Percentiles rank a stretch among this genome's conserved stretches.
phyloP scores from a whole-genome alignment of 139 green algal species.

The Asterochloris erici region DNA sequence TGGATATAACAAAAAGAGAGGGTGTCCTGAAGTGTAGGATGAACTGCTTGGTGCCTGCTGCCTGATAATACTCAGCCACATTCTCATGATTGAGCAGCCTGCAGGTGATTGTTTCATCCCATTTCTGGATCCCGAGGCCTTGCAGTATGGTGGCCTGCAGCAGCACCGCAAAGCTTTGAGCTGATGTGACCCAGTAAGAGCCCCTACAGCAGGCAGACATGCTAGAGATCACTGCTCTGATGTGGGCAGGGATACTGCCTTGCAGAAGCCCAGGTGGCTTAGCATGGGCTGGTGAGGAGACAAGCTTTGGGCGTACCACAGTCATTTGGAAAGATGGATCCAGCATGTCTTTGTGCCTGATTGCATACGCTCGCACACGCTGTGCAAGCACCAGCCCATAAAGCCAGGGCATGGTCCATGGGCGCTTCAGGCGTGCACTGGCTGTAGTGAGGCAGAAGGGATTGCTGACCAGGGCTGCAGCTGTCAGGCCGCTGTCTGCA shows the following conservation, averaged over 20 bases:
- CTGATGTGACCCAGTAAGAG: background rate
- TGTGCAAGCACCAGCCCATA: slow-evolving; percentile 58
- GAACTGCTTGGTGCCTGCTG: slow-evolving; percentile 34
- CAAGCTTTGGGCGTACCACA: too few relatives aligned
- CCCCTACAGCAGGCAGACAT: too few relatives aligned
- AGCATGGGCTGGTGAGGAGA: too few relatives aligned
- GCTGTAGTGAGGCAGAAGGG: slow-evolving; percentile 47
- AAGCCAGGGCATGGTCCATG: slow-evolving; percentile 37
- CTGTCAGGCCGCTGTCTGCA: slow-evolving; percentile 47
- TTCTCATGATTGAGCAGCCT: slow-evolving; percentile 21
- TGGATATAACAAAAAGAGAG: slow-evolving; percentile 47
- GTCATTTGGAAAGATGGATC: too few relatives aligned
- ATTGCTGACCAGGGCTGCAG: slow-evolving; percentile 41
- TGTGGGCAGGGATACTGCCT: too few relatives aligned
- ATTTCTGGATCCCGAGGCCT: slow-evolving; percentile 10
- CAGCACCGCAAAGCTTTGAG: slow-evolving; percentile 11
- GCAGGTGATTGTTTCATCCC: slow-evolving; percentile 17
- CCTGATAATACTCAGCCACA: slow-evolving; percentile 48
- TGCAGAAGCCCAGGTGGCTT: too few relatives aligned
- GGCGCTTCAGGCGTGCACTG: slow-evolving; percentile 24
- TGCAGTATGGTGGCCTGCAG: slow-evolving; percentile 2
- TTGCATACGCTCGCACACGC: slow-evolving; percentile 36
- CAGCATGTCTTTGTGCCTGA: slow-evolving; percentile 20
- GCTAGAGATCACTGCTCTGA: too few relatives aligned
- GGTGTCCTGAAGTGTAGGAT: slow-evolving; percentile 50